Evolutionary conservation across 2,329 filamentous ascomycete genomes (phyloP), one percentile per base, ranked within the genome.

Genomic region (Niveomyces coronatus): DNA sequence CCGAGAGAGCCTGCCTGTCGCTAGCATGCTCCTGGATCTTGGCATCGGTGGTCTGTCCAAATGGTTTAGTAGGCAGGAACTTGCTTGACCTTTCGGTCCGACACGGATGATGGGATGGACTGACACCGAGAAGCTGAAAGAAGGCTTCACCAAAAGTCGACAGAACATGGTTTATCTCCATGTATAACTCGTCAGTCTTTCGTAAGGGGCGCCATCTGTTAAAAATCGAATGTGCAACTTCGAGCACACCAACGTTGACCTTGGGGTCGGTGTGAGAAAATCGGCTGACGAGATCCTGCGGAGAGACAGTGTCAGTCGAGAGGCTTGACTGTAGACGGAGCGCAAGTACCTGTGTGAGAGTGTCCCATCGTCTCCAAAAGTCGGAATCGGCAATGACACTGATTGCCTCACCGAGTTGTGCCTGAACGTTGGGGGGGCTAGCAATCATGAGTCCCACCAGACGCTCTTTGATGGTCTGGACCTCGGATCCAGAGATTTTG

Each of bases 141-240:
- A 94, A 96, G 0, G 91, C 82, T 27, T 74, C 67, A 42, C 85
- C 84, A 58, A 98, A 96, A 41, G 80, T 86, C 44, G 68, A 67
- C 37, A 98, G 73, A 40, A 98, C 93, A 65, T 98, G 91, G 61
- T 94, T 91, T 66, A 98, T 93, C 63, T 98, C 91, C 24, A 78
- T 83, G 60, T 87, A 98, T 9, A 98, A 76, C 35, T 84, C 86
- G 60, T 98, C 86, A 30, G 88, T 94, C 44, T 84, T 79, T 65
- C 94, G 95, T 28, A 98, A 71, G 8, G 91, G 93, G 47, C 91
- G 76, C 91, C 91, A 98, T 58, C 91, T 74, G 57, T 83, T 85
- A 65, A 96, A 98, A 51, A 98, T 96, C 34, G 91, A 96, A 63
- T 98, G 91, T 49, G 93, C 93, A 31, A 98, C 91, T 62, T 94